These are phyloP conservation scores for Fusarium pseudograminearum DNA, from an alignment of 2,329 filamentous ascomycete species.

Conservation along the genomic window DNA sequence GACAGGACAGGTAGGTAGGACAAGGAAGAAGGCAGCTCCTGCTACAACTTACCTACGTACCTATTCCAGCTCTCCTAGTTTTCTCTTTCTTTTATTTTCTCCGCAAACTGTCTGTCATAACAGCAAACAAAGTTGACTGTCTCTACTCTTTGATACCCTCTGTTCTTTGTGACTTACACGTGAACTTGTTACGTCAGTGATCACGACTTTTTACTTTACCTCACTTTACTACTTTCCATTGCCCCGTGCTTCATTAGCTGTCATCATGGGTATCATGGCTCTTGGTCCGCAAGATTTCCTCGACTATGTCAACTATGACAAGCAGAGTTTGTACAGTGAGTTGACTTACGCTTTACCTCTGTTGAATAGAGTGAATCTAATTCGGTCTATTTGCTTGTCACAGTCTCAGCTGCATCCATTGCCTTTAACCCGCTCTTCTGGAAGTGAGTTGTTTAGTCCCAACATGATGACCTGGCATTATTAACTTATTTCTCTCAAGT, in stretches of 20 bases:
- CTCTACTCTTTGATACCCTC: neutral
- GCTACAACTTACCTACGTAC: neutral
- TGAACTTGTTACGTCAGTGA: slow-evolving; percentile 41
- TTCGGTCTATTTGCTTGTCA: slow-evolving; percentile 16
- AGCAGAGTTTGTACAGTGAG: slow-evolving; percentile 75
- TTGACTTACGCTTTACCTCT: slow-evolving; percentile 32
- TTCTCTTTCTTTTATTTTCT: slow-evolving; percentile 10
- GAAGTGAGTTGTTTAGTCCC: slow-evolving; percentile 77
- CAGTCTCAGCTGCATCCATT: slow-evolving; percentile 85
- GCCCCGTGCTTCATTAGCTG: slow-evolving; percentile 4
- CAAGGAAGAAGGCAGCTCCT: neutral
- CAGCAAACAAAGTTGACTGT: slow-evolving; percentile 1
- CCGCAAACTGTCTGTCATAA: neutral
- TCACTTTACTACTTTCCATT: slow-evolving; percentile 17
- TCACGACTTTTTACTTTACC: slow-evolving; percentile 9
- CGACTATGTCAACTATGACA: slow-evolving; percentile 75
- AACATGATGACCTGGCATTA: slow-evolving; percentile 7
- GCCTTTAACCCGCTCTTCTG: slow-evolving; percentile 98
- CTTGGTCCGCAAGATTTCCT: slow-evolving; percentile 59
- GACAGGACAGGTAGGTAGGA: slow-evolving; percentile 24
- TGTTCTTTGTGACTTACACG: slow-evolving; percentile 23
- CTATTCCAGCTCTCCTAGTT: slow-evolving; percentile 21
- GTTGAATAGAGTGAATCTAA: slow-evolving; percentile 32
- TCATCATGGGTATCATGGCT: slow-evolving; percentile 59
- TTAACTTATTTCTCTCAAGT: slow-evolving; percentile 63